These are phyloP conservation scores for Kurtzmaniella quercitrusa DNA, from an alignment of 1,139 yeast genomes.

Conservation along the genomic window DNA sequence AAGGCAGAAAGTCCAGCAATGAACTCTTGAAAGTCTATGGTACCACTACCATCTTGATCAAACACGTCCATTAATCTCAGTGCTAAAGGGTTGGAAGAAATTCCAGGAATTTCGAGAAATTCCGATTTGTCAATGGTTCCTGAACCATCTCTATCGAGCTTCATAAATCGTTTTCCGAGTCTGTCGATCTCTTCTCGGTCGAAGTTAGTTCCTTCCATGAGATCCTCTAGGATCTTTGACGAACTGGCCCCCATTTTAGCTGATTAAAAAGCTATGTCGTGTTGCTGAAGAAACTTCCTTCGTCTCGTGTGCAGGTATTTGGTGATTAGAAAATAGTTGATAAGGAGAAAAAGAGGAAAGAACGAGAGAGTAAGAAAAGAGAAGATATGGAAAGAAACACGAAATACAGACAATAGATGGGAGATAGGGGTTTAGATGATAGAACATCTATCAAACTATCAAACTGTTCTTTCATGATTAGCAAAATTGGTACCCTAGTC, in stretches of 20 bases:
- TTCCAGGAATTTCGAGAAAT: conserved; percentile 89
- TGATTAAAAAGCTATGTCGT: background rate
- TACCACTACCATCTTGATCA: conserved; percentile 90
- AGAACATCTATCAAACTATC: too few relatives aligned
- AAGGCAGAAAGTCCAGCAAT: conserved; percentile 87
- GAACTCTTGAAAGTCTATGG: conserved; percentile 93
- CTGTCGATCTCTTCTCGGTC: conserved; percentile 90
- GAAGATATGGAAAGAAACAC: too few relatives aligned
- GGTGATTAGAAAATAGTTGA: background rate
- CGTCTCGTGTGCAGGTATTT: background rate
- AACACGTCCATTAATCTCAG: conserved; percentile 88
- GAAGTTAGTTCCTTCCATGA: conserved; percentile 77
- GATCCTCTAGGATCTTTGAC: conserved; percentile 60
- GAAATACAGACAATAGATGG: too few relatives aligned
- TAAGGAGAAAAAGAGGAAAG: too few relatives aligned
- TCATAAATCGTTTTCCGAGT: conserved; percentile 88
- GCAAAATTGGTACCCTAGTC: too few relatives aligned
- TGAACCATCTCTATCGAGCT: conserved; percentile 85
- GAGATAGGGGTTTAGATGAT: too few relatives aligned
- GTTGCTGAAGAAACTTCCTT: background rate
- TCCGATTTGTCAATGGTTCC: conserved; percentile 91
- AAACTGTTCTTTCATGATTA: too few relatives aligned
- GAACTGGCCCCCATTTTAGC: conserved; percentile 61
- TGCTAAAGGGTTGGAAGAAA: conserved; percentile 86
- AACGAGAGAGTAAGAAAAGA: background rate